Evolutionary conservation across 768 basidiomycete genomes (phyloP).

Genomic region (Lactifluus volemus): DNA sequence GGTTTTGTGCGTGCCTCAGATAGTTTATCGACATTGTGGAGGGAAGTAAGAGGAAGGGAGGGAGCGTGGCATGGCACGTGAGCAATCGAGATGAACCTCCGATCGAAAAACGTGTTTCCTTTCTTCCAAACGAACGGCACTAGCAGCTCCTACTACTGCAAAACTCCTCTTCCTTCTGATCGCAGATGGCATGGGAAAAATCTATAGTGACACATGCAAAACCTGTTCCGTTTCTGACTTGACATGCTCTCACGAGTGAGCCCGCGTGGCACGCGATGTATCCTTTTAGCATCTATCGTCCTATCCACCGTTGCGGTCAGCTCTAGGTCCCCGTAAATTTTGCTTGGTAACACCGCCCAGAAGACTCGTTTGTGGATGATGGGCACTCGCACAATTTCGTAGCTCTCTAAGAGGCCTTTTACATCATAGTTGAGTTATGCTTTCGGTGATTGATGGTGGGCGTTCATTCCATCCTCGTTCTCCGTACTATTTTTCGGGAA

Average conservation of each 20-base stretch:
- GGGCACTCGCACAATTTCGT: neutral
- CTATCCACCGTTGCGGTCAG: neutral
- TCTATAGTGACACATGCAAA: neutral
- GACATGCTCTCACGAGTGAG: neutral
- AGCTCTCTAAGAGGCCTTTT: neutral
- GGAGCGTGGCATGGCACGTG: no score
- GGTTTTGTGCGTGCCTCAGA: constrained; percentile 37
- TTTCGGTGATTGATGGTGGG: neutral
- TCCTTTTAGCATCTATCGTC: neutral
- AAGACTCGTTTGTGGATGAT: neutral
- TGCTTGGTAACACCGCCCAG: neutral
- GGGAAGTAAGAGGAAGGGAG: no score
- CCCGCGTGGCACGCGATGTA: neutral
- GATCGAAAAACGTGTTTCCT: neutral
- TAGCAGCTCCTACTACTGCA: neutral
- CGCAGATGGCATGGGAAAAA: constrained; percentile 1
- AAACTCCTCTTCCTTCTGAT: neutral
- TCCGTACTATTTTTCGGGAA: neutral
- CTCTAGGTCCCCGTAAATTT: neutral
- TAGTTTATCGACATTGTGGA: constrained; percentile 22
- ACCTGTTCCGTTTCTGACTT: neutral
- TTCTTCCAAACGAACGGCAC: neutral
- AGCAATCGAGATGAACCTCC: no score
- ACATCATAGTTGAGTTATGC: constrained; percentile 12
- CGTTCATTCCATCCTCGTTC: neutral